phyloP scores from a whole-genome alignment of 805 yeast genomes.

The Candida odintsovae region DNA sequence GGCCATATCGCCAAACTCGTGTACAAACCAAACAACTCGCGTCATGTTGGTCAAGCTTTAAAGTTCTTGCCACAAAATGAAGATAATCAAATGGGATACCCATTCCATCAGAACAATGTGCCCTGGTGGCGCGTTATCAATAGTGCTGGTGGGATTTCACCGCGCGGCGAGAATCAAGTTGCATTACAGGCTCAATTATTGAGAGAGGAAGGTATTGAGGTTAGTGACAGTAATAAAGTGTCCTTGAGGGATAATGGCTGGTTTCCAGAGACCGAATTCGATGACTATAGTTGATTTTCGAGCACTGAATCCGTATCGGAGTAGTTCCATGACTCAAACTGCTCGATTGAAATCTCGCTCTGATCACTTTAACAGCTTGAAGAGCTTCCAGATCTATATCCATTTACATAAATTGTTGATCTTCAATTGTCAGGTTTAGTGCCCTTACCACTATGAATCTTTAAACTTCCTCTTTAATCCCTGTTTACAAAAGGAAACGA shows the following conservation, averaged over 20 bases:
- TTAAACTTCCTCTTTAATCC: too few species aligned
- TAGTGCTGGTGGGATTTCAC: slow-evolving; percentile 58
- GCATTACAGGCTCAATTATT: slow-evolving; percentile 40
- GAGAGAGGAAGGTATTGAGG: slow-evolving; percentile 42
- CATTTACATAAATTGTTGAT: too few species aligned
- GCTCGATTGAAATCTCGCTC: too few species aligned
- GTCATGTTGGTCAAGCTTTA: slow-evolving; percentile 71
- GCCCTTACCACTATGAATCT: too few species aligned
- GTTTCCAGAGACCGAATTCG: slow-evolving; percentile 47
- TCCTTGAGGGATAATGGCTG: slow-evolving; percentile 52
- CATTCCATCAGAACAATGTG: slow-evolving; percentile 27
- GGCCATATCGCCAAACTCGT: slow-evolving; percentile 69
- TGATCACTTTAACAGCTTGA: too few species aligned
- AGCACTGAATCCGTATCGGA: neutral
- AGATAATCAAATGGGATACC: slow-evolving; percentile 14
- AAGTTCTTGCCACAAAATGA: slow-evolving; percentile 38
- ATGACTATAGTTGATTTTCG: slow-evolving; percentile 12
- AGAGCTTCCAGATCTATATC: too few species aligned
- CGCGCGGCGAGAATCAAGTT: slow-evolving; percentile 39
- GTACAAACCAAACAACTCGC: slow-evolving; percentile 56
- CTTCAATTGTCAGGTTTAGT: too few species aligned
- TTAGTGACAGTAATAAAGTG: slow-evolving; percentile 26
- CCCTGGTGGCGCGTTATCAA: slow-evolving; percentile 84
- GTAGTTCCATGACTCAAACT: too few species aligned
- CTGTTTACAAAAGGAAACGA: too few species aligned